Percentiles rank a stretch among this genome's conserved stretches.
Evolutionary conservation across 2,329 filamentous ascomycete species (phyloP).

Genomic region (Lasiodiplodia theobromae): DNA sequence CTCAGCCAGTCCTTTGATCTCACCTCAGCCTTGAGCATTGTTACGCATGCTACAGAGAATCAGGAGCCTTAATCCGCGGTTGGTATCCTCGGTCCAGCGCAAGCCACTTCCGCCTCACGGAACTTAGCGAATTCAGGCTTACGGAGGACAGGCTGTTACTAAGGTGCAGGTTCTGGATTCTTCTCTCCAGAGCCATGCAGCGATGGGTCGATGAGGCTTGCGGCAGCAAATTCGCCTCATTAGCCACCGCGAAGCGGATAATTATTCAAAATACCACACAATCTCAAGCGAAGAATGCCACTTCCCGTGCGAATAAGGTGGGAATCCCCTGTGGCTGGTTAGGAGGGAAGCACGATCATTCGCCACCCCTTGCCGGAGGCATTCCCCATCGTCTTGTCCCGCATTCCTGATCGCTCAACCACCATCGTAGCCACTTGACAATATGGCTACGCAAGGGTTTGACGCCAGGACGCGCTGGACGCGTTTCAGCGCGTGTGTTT

Average conservation of each 20-base stretch:
- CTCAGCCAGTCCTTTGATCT: not conserved
- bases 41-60: not conserved
- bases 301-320: not conserved
- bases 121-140: not conserved
- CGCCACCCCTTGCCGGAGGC: conserved; percentile 41
- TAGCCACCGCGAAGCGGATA: conserved; percentile 56
- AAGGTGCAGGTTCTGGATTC: not conserved
- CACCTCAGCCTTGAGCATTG: not conserved
- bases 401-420: conserved; percentile 40
- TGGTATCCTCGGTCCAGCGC: not conserved
- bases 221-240: conserved; percentile 46
- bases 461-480: conserved; percentile 36
- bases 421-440: conserved; percentile 17
- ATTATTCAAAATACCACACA: conserved; percentile 55
- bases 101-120: conserved; percentile 1
- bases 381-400: conserved; percentile 33
- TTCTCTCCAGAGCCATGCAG: conserved; percentile 52
- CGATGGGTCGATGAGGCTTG: conserved; percentile 62
- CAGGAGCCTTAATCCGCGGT: not conserved
- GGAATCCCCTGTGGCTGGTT: conserved; percentile 14
- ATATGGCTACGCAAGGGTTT: conserved; percentile 36
- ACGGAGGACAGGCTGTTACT: not conserved
- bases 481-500: conserved; percentile 31
- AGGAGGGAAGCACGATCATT: conserved; percentile 34
- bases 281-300: conserved; percentile 35